These are phyloP conservation scores for Chrysosporium keratinophilum DNA, from an alignment of 2,329 filamentous ascomycete genomes.

Conservation along the genomic window DNA sequence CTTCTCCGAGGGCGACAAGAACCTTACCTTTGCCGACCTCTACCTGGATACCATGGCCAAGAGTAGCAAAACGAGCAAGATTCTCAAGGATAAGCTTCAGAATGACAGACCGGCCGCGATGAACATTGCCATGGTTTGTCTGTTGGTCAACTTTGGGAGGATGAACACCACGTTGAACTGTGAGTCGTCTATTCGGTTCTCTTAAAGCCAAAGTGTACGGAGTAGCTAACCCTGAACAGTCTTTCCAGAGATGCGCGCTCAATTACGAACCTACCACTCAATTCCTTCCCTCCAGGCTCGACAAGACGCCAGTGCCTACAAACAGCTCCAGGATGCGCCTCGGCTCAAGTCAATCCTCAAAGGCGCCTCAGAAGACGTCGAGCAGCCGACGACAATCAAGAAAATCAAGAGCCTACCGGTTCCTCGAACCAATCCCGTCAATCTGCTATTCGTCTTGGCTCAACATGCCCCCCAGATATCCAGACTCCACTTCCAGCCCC, in stretches of 20 bases:
- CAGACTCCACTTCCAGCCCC: conserved; percentile 77
- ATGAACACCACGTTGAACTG: conserved; percentile 99
- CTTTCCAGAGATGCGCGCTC: conserved; percentile 98
- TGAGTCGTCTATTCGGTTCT: conserved; percentile 37
- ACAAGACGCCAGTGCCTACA: conserved; percentile 92
- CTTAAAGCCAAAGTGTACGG: neutral
- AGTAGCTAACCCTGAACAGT: conserved; percentile 44
- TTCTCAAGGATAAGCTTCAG: conserved; percentile 89
- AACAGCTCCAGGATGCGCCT: conserved; percentile 92
- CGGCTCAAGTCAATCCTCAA: conserved; percentile 95
- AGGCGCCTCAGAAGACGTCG: conserved; percentile 81
- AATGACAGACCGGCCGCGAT: conserved; percentile 85
- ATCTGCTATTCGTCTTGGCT: conserved; percentile 89
- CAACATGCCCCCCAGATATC: conserved; percentile 84
- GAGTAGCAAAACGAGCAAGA: conserved; percentile 98
- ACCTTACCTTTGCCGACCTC: conserved; percentile 73
- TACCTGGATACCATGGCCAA: conserved; percentile 98
- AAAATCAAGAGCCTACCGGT: conserved; percentile 60
- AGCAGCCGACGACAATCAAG: conserved; percentile 73
- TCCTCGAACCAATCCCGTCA: conserved; percentile 91
- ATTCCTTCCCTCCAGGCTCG: conserved; percentile 93
- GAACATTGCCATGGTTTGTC: conserved; percentile 98
- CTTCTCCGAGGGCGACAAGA: conserved; percentile 70
- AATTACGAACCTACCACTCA: conserved; percentile 92
- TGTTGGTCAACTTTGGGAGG: conserved; percentile 89